Base-by-base conservation (phyloP, 148 eudicot genomes). In the Heliamphora exappendiculata region DNA sequence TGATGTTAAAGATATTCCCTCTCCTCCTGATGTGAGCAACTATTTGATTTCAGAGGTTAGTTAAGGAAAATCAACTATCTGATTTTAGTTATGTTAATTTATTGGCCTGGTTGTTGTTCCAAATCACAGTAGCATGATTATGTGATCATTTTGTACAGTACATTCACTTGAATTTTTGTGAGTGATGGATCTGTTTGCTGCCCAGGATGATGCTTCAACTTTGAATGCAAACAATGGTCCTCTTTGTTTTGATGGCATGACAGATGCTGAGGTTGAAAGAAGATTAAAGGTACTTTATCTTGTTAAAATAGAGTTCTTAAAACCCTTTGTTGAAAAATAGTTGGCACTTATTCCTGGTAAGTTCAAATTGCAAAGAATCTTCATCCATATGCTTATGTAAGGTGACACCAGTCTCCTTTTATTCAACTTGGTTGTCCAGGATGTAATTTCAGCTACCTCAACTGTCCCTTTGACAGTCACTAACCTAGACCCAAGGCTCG, bases 251-350 rank as follows among this genome's bases (percentile, higher is more conserved):
- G 98, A 94, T 87, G 97, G 96, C 67, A 94, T 94, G 97, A 86
- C 91, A 58, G 96, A 86, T 83, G 84, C 79, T 10, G 98, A 92
- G 89, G 94, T 90, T 73, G 98, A 94, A 86, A 89, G 92, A 82
- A 89, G 96, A 82, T 72, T 92, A 37, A 94, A 94, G 97, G 98
- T 94, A 81, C 67, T n/a, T n/a, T n/a, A n/a, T n/a, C n/a, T n/a
- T n/a, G n/a, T n/a, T n/a, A n/a, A n/a, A n/a, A n/a, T n/a, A n/a
- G n/a, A n/a, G n/a, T n/a, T n/a, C n/a, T n/a, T n/a, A n/a, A n/a
- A n/a, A 2, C 24, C 33, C 22, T 17, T 22, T 12, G 6, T 41
- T 37, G 13, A n/a, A n/a, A n/a, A n/a, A n/a, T n/a, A n/a, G n/a
- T n/a, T n/a, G n/a, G n/a, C n/a, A n/a, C n/a, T n/a, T n/a, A n/a